These are phyloP conservation scores for Choricystis sp. DNA, from an alignment of 139 green algal genomes.

Conservation along the genomic window DNA sequence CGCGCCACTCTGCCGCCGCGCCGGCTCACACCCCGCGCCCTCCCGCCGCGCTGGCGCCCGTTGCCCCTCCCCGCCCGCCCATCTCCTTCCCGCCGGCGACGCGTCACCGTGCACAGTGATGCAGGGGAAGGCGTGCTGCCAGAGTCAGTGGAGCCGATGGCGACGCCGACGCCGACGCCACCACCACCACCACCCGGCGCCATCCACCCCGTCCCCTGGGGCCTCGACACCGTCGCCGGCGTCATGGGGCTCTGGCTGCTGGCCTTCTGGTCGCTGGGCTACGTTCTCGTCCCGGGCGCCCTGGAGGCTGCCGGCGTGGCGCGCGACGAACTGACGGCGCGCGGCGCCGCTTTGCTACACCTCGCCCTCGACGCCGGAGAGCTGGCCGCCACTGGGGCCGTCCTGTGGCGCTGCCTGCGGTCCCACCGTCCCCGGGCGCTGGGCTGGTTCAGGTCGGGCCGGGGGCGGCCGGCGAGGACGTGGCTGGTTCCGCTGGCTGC, in stretches of 20 bases:
- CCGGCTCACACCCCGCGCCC: no score
- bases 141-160: no score
- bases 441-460: conserved; percentile 17
- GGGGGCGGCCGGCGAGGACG: conserved; percentile 4
- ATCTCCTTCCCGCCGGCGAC: no score
- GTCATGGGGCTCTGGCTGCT: conserved; percentile 75
- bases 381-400: conserved; percentile 38
- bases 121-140: no score
- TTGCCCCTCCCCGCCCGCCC: no score
- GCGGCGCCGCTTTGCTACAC: conserved; percentile 40
- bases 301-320: conserved; percentile 38
- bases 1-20: no score
- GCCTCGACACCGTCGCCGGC: conserved; percentile 14
- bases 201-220: conserved; percentile 8
- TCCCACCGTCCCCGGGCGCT: conserved; percentile 26
- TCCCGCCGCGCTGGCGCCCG: no score
- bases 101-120: no score
- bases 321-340: conserved; percentile 13
- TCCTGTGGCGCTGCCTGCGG: conserved; percentile 45
- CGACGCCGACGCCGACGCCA: no score
- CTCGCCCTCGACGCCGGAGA: conserved; percentile 54
- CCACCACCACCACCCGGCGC: background rate
- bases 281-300: conserved; percentile 40
- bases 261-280: conserved; percentile 57
- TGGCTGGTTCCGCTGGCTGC: conserved; percentile 17